Base-by-base conservation (phyloP, 192 early-diverging fungal genomes). In the Entomortierella lignicola region DNA sequence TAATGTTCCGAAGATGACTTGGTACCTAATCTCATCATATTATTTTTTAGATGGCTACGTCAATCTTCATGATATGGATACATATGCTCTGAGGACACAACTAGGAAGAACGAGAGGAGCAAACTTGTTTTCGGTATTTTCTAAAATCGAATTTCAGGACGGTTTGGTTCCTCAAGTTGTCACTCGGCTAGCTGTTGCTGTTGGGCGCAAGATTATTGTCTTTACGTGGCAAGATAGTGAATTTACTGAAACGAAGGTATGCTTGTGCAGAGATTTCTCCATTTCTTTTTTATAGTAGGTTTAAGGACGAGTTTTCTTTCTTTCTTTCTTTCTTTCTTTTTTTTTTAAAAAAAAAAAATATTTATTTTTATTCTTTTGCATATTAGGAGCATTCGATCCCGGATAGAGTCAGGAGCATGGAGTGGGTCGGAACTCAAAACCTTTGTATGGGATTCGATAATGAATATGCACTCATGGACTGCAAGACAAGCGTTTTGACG, bases 171-270 rank as follows among this genome's bases (percentile, higher is more conserved):
- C 91, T 17, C 84, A 85, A 61, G 84, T 94, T 30, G 82, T 92
- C 32, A 90, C 92, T 21, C 90, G 91, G 54, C 84, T 94, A 39
- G 93, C 92, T 8, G 89, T 94, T 1, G 91, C 89, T 25, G 89
- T 91, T 17, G 90, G 88, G 73, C 87, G 86, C 69, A 92, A 87
- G 67, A 69, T 96, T 17, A 55, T 92, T 44, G 86, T 96, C 41
- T 89, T 92, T 81, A 88, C 89, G 20, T 94, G 92, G 90, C 84
- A 88, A 41, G 90, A 94, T 74, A 89, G 87, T 20, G 90, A 92
- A 72, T 93, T 92, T 58, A 72, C 79, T 54, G 86, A 90, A 61
- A 89, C 88, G 34, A 90, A 87, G 74, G 85, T 84, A 72, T 32
- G 39, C 27, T 20, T 20, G 58, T 23, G 44, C 30, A n/a, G 1